Percentiles rank a stretch among this genome's conserved stretches.
Evolutionary conservation across 805 yeast genomes (phyloP).

Genomic region (Ascoidea rubescens): DNA sequence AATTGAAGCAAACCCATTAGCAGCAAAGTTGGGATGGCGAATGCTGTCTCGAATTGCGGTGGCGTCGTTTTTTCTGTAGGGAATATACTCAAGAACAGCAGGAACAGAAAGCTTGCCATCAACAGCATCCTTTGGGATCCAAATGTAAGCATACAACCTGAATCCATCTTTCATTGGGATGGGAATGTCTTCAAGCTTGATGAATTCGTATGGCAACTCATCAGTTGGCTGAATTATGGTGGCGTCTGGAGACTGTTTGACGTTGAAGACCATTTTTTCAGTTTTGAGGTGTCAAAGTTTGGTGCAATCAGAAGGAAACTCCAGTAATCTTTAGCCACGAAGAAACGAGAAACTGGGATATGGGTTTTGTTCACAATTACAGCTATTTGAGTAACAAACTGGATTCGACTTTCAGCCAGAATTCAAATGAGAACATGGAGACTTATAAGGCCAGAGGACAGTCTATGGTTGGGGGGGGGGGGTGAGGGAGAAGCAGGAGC

Average conservation of each 20-base stretch:
- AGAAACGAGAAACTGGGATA: too few species aligned
- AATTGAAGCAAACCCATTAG: constrained; percentile 29
- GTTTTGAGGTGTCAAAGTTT: too few species aligned
- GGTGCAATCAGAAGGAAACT: too few species aligned
- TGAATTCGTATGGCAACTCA: constrained; percentile 17
- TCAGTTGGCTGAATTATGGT: constrained; percentile 14
- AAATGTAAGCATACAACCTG: constrained; percentile 25
- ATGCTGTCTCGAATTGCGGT: constrained; percentile 30
- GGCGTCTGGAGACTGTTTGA: constrained; percentile 20
- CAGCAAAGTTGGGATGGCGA: constrained; percentile 32
- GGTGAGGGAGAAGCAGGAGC: too few species aligned
- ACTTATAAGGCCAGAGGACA: too few species aligned
- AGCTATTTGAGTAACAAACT: too few species aligned
- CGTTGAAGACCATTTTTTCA: constrained; percentile 29
- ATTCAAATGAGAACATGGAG: too few species aligned
- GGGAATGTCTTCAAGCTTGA: constrained; percentile 21
- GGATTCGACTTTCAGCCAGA: too few species aligned
- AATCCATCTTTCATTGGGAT: constrained; percentile 27
- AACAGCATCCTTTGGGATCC: constrained; percentile 27
- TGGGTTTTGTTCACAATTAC: too few species aligned
- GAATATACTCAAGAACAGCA: constrained; percentile 28
- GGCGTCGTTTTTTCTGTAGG: constrained; percentile 29
- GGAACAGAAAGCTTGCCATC: constrained; percentile 19
- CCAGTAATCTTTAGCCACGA: too few species aligned
- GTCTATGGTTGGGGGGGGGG: too few species aligned